Percentiles rank a stretch among this genome's conserved stretches.
phyloP scores from a whole-genome alignment of 192 early-diverging fungal species.

The Oehlia diaphana region DNA sequence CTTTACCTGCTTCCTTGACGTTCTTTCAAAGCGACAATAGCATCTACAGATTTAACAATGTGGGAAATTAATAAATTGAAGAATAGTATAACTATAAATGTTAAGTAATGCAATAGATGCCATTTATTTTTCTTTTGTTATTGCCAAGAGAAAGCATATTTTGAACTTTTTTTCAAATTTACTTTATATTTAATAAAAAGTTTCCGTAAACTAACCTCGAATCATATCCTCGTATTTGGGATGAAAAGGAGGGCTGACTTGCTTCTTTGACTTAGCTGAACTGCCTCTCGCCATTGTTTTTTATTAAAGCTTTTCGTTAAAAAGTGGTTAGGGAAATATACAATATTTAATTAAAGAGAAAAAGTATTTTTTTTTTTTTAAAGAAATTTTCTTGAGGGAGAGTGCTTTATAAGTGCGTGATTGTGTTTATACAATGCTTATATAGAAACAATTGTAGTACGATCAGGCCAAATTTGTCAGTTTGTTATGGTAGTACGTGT shows the following conservation, averaged over 20 bases:
- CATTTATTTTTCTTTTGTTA: background rate
- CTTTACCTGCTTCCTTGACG: constrained; percentile 28
- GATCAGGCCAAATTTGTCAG: background rate
- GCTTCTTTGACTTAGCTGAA: constrained; percentile 6
- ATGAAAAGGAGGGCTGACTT: background rate
- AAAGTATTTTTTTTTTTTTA: background rate
- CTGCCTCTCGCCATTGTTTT: constrained; percentile 18
- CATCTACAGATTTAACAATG: background rate
- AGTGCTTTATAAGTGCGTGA: constrained; percentile 10
- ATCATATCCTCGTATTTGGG: constrained; percentile 30
- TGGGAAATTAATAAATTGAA: background rate
- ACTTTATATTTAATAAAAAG: background rate
- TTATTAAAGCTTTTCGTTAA: background rate
- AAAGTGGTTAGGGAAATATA: background rate
- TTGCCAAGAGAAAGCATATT: background rate
- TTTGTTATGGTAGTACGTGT: constrained; percentile 3
- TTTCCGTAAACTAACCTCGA: background rate
- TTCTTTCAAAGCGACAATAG: constrained; percentile 28
- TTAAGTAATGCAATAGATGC: background rate
- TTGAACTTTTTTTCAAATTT: no score
- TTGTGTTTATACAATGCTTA: background rate
- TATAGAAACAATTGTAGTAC: background rate
- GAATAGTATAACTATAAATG: background rate
- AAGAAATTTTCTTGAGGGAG: background rate
- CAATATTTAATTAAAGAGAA: background rate